Base-by-base conservation (phyloP, 495 filamentous ascomycete species). In the Thermothielavioides terrestris region DNA sequence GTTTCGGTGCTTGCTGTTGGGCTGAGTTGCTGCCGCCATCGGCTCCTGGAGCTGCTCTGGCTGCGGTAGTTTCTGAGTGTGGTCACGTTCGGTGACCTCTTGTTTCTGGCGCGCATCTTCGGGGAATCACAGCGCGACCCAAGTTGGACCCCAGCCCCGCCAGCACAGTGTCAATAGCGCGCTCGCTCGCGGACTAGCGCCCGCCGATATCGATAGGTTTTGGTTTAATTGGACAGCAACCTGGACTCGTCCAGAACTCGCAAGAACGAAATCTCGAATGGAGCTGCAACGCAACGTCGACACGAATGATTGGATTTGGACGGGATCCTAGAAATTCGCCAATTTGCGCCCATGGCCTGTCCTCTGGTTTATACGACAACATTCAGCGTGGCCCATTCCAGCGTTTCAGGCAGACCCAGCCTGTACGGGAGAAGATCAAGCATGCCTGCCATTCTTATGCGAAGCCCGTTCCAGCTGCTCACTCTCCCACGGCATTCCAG, bases 21-120 rank as follows among this genome's bases (percentile, higher is more conserved):
- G 41, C 34, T 34, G 12, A 54, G 52, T 41, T 49, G 46, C 46
- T 52, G 50, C 11, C 50, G 42, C 50, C 50, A 52, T 52, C 42
- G 9, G 50, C 42, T 52, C 26, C 20, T 26, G 37, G 28, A 32
- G 17, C n/a, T 7, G 35, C 27, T 46, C 20, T 36, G 25, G 50
- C 27, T 25, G 50, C 42, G 26, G 22, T 35, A 34, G 42, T 36
- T 52, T 11, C 18, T 31, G 32, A 17, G 10, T 22, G 30, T 15
- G 15, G 42, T 52, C 42, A 46, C 50, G 26, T 14, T 46, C 12
- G 6, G 50, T 28, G 39, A 27, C 31, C 30, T 42, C 38, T 35
- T 30, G 10, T n/a, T 39, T 18, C 11, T 45, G 25, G 32, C 25
- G 27, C n/a, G 42, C 49, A 31, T 52, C 41, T 46, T 40, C n/a